Percentiles rank a stretch among this genome's conserved stretches.
These are phyloP conservation scores for Vicia faba DNA, from an alignment of 306 rosid species.

Conservation along the genomic window DNA sequence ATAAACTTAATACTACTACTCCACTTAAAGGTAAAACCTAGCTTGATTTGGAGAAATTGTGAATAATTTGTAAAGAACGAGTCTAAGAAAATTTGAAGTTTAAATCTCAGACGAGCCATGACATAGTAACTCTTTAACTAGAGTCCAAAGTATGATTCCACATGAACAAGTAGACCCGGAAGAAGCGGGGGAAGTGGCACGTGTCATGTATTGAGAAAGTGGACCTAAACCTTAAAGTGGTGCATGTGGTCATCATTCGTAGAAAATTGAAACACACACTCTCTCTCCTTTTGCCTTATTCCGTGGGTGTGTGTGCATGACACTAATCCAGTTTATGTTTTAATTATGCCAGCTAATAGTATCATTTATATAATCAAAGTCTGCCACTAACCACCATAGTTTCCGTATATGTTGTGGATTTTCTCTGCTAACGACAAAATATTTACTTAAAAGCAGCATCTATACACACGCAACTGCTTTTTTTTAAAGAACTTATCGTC, in stretches of 20 bases:
- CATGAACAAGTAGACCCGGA: slow-evolving; percentile 46
- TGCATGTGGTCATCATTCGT: slow-evolving; percentile 68
- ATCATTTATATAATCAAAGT: slow-evolving; percentile 29
- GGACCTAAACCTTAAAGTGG: slow-evolving; percentile 53
- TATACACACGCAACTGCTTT: neutral
- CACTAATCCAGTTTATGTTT: slow-evolving; percentile 39
- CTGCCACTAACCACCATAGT: slow-evolving; percentile 34
- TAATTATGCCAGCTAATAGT: slow-evolving; percentile 47
- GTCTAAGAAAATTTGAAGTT: neutral
- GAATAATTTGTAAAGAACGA: no score
- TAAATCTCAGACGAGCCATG: neutral
- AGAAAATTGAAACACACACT: slow-evolving; percentile 55
- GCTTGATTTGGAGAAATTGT: no score
- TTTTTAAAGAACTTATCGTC: neutral
- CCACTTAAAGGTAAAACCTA: neutral
- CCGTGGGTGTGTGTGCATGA: slow-evolving; percentile 26
- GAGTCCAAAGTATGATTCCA: slow-evolving; percentile 15
- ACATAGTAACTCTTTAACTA: neutral
- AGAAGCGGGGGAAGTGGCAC: slow-evolving; percentile 66
- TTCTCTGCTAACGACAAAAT: slow-evolving; percentile 35
- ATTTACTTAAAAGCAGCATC: slow-evolving; percentile 12
- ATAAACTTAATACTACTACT: neutral
- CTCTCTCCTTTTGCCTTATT: slow-evolving; percentile 20
- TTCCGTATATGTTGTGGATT: slow-evolving; percentile 37
- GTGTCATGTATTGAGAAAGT: slow-evolving; percentile 40